Evolutionary conservation across 352 stramenopile genomes (phyloP).

Genomic region (Phytophthora pluvialis): DNA sequence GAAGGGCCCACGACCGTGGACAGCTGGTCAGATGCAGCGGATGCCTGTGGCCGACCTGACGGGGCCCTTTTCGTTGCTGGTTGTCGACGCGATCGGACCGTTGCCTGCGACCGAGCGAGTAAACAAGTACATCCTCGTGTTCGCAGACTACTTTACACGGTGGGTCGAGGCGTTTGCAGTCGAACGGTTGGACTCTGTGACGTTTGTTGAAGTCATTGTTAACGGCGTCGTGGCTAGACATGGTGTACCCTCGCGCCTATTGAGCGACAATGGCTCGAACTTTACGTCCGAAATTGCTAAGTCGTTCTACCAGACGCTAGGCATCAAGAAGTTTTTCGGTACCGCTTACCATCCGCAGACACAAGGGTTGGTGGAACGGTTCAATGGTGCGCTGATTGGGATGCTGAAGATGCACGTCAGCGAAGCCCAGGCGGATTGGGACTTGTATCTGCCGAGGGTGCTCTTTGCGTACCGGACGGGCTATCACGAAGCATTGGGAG

Average conservation of each 20-base stretch:
- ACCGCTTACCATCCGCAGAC: conserved; percentile 7
- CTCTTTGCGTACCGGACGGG: not conserved
- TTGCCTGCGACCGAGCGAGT: not conserved
- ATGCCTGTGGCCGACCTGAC: not conserved
- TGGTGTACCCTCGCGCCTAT: conserved; percentile 1
- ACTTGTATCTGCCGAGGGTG: too few relatives aligned
- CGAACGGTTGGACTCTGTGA: not conserved
- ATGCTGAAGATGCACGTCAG: too few relatives aligned
- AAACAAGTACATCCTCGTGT: conserved; percentile 1
- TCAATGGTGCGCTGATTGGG: conserved; percentile 2
- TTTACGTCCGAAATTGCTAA: conserved; percentile 12
- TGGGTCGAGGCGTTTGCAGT: not conserved
- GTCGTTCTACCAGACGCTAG: conserved; percentile 11
- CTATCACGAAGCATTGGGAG: conserved; percentile 6
- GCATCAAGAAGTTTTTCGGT: conserved; percentile 11
- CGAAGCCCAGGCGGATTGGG: too few relatives aligned
- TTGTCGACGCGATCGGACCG: conserved; percentile 1
- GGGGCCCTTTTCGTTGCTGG: not conserved
- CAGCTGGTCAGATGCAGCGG: not conserved
- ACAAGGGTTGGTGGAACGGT: conserved; percentile 7
- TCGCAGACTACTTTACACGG: not conserved
- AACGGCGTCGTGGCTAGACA: not conserved
- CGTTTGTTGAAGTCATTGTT: not conserved
- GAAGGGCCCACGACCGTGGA: not conserved
- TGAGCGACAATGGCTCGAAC: conserved; percentile 7